Evolutionary conservation across 2,329 filamentous ascomycete genomes (phyloP).

Genomic region (Aspergillus tubingensis): DNA sequence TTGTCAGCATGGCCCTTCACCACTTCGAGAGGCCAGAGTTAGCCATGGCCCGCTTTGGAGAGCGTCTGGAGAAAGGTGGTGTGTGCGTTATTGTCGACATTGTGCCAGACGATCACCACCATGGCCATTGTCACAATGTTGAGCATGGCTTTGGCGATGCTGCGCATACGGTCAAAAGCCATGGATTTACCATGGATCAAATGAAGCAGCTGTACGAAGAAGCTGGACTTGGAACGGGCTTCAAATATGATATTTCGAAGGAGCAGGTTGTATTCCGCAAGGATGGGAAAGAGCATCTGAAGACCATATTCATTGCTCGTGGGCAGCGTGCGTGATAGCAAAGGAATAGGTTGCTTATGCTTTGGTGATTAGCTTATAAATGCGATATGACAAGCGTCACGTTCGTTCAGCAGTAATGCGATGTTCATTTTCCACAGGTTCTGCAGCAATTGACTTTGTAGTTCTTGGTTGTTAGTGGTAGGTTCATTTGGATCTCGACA

Average conservation of each 20-base stretch:
- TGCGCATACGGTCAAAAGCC: constrained; percentile 60
- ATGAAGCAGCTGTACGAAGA: constrained; percentile 63
- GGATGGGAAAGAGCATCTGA: constrained; percentile 25
- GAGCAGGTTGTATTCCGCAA: constrained; percentile 51
- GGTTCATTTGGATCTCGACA: background rate
- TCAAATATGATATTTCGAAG: constrained; percentile 58
- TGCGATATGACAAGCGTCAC: background rate
- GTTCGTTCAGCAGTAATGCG: background rate
- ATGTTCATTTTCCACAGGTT: background rate
- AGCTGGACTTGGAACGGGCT: constrained; percentile 62
- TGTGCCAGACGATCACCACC: constrained; percentile 51
- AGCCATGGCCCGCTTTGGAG: constrained; percentile 60
- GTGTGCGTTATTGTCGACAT: constrained; percentile 70
- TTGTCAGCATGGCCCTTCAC: constrained; percentile 65
- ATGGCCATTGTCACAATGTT: constrained; percentile 20
- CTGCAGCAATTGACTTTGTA: background rate
- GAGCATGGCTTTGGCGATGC: constrained; percentile 36
- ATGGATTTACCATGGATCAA: constrained; percentile 64
- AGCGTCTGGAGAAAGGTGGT: constrained; percentile 66
- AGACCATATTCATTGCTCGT: constrained; percentile 37
- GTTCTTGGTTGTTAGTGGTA: background rate
- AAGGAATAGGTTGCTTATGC: background rate
- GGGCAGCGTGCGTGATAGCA: constrained; percentile 26
- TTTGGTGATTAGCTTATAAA: background rate
- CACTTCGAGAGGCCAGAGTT: constrained; percentile 67